Conservation (phyloP, 768 basidiomycete genomes). For the Postia placenta region DNA sequence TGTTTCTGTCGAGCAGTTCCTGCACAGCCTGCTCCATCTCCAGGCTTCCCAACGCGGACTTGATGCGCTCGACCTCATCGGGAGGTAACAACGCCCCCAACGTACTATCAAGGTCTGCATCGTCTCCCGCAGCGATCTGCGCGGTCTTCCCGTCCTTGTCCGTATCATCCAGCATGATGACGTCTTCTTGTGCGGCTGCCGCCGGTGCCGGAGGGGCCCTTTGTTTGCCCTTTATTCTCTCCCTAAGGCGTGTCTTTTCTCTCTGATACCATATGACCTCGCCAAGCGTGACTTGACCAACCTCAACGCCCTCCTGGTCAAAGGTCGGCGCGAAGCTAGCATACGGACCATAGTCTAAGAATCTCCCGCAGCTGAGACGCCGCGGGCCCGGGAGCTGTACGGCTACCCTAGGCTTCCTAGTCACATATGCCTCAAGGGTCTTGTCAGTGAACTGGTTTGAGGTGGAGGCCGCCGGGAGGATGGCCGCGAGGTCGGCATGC, state of each 20-base stretch:
- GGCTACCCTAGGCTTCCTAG: conserved; percentile 10
- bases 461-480: conserved; percentile 58
- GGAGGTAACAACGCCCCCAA: conserved; percentile 51
- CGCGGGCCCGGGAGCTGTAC: conserved; percentile 40
- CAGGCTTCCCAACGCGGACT: conserved; percentile 51
- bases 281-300: conserved; percentile 57
- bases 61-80: conserved; percentile 51
- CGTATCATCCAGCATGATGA: conserved; percentile 12
- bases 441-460: conserved; percentile 24
- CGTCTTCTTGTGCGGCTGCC: conserved; percentile 8
- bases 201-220: conserved; percentile 10
- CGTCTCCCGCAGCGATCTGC: conserved; percentile 1
- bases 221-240: conserved; percentile 23
- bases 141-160: background rate
- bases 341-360: conserved; percentile 74
- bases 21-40: conserved; percentile 67
- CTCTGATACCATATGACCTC: conserved; percentile 51
- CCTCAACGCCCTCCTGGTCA: conserved; percentile 69
- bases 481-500: conserved; percentile 70
- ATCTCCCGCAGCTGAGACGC: conserved; percentile 54
- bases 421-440: conserved; percentile 55
- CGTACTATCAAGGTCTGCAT: conserved; percentile 31
- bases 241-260: conserved; percentile 29
- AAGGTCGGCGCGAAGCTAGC: conserved; percentile 76
- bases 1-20: conserved; percentile 61